Base-by-base conservation (phyloP, 371 early-diverging fungal genomes). In the Mucor piriformis region DNA sequence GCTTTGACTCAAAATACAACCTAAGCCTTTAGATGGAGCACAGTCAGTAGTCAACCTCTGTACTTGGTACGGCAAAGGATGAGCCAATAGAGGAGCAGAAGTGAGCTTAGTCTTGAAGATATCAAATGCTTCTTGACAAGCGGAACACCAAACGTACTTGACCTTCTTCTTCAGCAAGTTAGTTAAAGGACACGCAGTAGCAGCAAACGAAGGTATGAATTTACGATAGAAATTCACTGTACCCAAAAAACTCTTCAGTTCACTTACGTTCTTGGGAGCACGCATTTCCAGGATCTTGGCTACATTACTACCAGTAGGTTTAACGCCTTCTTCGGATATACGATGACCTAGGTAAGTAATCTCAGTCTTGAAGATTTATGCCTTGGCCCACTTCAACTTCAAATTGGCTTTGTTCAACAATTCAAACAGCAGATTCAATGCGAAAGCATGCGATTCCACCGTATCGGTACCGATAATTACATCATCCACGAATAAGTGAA, bases 401-500 rank as follows among this genome's bases (percentile, higher is more conserved):
- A 84, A 42, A 4, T 63, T 59, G 61, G 82, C 79, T 24, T 79
- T 68, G 20, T 72, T 69, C 20, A 51, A 27, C 0, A 58, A 64
- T 1, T 44, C 16, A 12, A 70, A 73, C 43, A 66, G 79, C 18
- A 82, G 18, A 6, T 37, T 15, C 37, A 51, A 37, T 3, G 37
- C 12, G 37, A 13, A 37, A 2, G 27, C 64, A 43, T 7, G 21
- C 16, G 7, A 83, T 50, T 0, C 61, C 61, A 15, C 69, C 59
- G 3, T 37, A 12, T 37, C 37, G 3, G 37, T 37, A 37, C 37
- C 37, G 11, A 37, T 37, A 11, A 83, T 59, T 13, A 83, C 72
- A 60, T 84, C 81, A 46, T 83, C 83, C 4, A 83, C 61, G 48
- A 79, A 83, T 0, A 81, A 51, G 21, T 66, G 48, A 0, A 77